Conservation (phyloP, 305 asterid genomes). For the Solanum hybrid region DNA sequence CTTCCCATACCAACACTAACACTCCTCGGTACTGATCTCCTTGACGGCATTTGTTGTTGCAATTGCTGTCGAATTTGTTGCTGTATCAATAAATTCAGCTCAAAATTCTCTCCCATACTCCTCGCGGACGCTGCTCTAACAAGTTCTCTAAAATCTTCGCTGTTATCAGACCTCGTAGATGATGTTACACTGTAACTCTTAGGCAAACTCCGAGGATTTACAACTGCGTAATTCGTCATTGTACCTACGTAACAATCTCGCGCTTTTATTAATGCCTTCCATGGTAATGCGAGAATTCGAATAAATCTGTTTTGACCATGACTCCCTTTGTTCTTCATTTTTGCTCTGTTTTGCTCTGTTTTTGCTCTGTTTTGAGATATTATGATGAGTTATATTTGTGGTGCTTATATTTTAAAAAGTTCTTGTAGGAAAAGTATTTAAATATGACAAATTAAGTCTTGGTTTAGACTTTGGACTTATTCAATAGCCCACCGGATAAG, state of each 20-base stretch:
- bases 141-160: conserved; percentile 5
- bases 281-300: not conserved
- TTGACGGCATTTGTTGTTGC: not conserved
- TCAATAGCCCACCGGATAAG: not conserved
- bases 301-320: not conserved
- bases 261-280: not conserved
- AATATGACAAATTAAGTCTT: not conserved
- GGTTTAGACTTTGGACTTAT: not conserved
- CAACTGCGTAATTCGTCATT: conserved; percentile 2
- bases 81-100: conserved; percentile 3
- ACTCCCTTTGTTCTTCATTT: not conserved
- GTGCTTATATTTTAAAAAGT: not conserved
- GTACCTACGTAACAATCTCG: conserved; percentile 4
- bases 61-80: not conserved
- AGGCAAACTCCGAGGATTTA: not conserved
- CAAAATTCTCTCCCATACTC: conserved; percentile 6
- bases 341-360: not conserved
- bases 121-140: conserved; percentile 7
- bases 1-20: conserved; percentile 59
- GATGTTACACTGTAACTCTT: conserved; percentile 5
- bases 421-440: not conserved
- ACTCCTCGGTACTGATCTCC: conserved; percentile 37
- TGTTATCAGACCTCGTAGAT: not conserved
- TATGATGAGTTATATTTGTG: not conserved
- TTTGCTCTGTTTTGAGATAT: not conserved